Conservation (phyloP, 352 stramenopile species). For the Pythium monospermum region DNA sequence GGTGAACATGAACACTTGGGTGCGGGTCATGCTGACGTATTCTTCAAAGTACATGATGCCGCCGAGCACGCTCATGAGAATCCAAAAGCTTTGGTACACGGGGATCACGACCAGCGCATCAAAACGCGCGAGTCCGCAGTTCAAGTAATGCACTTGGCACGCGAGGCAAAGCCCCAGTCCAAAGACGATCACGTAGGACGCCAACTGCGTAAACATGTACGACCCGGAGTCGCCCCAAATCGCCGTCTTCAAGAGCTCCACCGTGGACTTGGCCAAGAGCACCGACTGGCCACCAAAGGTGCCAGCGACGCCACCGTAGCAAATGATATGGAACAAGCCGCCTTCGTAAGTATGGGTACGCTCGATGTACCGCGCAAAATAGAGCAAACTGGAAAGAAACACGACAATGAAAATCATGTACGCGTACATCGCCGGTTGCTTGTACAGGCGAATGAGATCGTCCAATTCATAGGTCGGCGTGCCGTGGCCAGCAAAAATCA, state of each 20-base stretch:
- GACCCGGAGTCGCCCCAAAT: constrained; percentile 75
- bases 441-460: constrained; percentile 79
- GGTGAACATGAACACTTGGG: constrained; percentile 79
- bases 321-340: constrained; percentile 77
- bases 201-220: constrained; percentile 72
- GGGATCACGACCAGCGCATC: constrained; percentile 87
- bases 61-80: constrained; percentile 85
- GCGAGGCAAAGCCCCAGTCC: constrained; percentile 63
- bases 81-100: constrained; percentile 91
- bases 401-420: constrained; percentile 76
- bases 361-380: constrained; percentile 68
- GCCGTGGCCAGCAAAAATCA: constrained; percentile 86
- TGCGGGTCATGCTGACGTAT: constrained; percentile 76
- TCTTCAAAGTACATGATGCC: constrained; percentile 93
- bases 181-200: constrained; percentile 78
- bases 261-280: constrained; percentile 85
- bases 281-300: constrained; percentile 88
- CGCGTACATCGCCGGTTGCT: constrained; percentile 73
- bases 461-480: constrained; percentile 84
- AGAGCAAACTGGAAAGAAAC: constrained; percentile 60
- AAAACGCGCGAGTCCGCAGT: constrained; percentile 84
- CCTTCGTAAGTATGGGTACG: constrained; percentile 62
- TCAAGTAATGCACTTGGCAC: constrained; percentile 86
- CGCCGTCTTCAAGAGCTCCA: constrained; percentile 88
- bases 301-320: constrained; percentile 84